These are phyloP conservation scores for Parathielavia appendiculata DNA, from an alignment of 495 filamentous ascomycete species.

Conservation along the genomic window DNA sequence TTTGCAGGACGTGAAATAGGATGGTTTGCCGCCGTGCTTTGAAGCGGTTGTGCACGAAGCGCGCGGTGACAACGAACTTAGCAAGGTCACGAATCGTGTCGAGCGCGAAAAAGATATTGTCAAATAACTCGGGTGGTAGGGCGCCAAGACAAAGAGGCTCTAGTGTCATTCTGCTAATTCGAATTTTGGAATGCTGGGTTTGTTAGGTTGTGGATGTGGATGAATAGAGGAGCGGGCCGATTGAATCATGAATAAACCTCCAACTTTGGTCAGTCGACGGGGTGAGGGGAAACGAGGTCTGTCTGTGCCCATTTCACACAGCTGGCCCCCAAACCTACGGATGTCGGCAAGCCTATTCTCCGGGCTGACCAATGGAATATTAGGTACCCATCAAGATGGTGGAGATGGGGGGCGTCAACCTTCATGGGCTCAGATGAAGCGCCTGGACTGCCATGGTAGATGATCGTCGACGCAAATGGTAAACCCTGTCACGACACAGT, in stretches of 20 bases:
- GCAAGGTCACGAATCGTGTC: constrained; percentile 7
- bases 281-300: constrained; percentile 6
- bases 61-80: constrained; percentile 5
- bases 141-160: neutral
- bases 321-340: no score
- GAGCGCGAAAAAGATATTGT: constrained; percentile 5
- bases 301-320: no score
- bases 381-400: no score
- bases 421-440: no score
- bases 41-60: constrained; percentile 6
- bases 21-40: neutral
- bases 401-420: no score
- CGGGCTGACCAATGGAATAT: no score
- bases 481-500: no score
- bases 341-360: no score
- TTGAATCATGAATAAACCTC: neutral
- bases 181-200: neutral
- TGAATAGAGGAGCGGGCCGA: neutral
- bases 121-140: constrained; percentile 7
- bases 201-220: neutral
- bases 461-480: no score
- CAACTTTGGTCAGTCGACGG: neutral
- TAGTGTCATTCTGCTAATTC: constrained; percentile 2
- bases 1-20: constrained; percentile 11
- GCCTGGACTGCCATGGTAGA: no score